Conservation (phyloP, 1,284 basidiomycete species). For the Ustilago loliicola region DNA sequence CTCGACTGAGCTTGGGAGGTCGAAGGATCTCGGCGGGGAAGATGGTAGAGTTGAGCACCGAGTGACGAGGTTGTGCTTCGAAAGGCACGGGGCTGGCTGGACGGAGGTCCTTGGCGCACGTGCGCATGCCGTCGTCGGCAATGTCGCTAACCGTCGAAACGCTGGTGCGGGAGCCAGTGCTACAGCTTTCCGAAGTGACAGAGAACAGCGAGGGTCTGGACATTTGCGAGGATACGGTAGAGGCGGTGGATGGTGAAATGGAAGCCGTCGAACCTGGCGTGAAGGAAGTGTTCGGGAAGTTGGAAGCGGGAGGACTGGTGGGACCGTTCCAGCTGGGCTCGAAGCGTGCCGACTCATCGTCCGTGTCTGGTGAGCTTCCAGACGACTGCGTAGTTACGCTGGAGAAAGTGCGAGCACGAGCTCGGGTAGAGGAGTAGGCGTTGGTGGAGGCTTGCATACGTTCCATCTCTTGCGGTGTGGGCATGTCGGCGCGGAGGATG, state of each 20-base stretch:
- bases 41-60: constrained; percentile 61
- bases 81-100: constrained; percentile 3
- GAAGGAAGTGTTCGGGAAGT: constrained; percentile 14
- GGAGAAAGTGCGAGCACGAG: constrained; percentile 51
- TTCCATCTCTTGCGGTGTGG: constrained; percentile 43
- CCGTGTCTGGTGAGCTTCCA: constrained; percentile 43
- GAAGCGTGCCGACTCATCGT: constrained; percentile 35
- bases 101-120: constrained; percentile 10
- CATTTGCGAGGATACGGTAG: constrained; percentile 46
- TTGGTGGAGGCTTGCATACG: constrained; percentile 30
- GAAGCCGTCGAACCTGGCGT: constrained; percentile 24
- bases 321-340: constrained; percentile 31
- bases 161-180: constrained; percentile 44
- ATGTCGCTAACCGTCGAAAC: constrained; percentile 45
- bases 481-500: constrained; percentile 67
- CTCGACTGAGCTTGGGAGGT: constrained; percentile 41
- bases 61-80: constrained; percentile 57
- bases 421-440: constrained; percentile 24
- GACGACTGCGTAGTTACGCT: constrained; percentile 54
- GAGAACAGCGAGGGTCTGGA: constrained; percentile 59
- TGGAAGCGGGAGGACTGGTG: constrained; percentile 8
- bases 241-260: constrained; percentile 48
- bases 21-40: constrained; percentile 55
- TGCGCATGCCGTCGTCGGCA: constrained; percentile 26
- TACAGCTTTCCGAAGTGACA: constrained; percentile 31